Evolutionary conservation across 1,284 basidiomycete genomes (phyloP), one percentile per base, ranked within the genome.

Genomic region (Trametes sp.): DNA sequence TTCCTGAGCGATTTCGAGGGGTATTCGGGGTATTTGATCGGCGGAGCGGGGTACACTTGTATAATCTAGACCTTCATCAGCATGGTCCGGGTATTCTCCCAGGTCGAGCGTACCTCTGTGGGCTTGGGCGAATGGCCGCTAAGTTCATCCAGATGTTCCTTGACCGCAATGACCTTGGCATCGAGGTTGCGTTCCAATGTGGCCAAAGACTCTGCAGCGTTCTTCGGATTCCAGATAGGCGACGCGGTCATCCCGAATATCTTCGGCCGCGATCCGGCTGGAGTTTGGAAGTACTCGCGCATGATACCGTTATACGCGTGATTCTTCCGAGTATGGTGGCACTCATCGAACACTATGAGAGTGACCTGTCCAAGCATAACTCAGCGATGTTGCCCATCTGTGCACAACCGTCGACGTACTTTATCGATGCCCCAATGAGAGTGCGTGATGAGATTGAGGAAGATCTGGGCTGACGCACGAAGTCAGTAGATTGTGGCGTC

Each of bases 231-330:
- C 88, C 89, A 93, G 31, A 94, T 86, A 0, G 93, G 93, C 26
- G 91, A 94, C 0, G 93, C 94, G 0, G 93, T 95, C 87, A 95
- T 90, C 5, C 94, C 93, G 67, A 95, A 92, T n/a, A 95, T 81
- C 72, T 90, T 93, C 2, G 93, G 93, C 21, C 90, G 82, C 13
- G 77, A 70, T 3, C 76, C 49, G 1, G 70, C 63, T 38, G 82
- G 76, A 49, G 81, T 78, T 55, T 86, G 82, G 66, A 85, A 84
- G 74, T 94, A 94, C 75, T 92, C 88, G 23, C 84, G 84, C 87
- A 95, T 89, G 61, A 95, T 92, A 23, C 83, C 83, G 67, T 91
- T 92, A 69, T 93, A 93, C 0, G 92, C 88, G 70, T 94, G 90
- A 59, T 90, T 90, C 74, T 92, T 92, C 57, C 87, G 81, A 2